These are phyloP conservation scores for Colletotrichum tanaceti DNA, from an alignment of 2,329 filamentous ascomycete species.

Conservation along the genomic window DNA sequence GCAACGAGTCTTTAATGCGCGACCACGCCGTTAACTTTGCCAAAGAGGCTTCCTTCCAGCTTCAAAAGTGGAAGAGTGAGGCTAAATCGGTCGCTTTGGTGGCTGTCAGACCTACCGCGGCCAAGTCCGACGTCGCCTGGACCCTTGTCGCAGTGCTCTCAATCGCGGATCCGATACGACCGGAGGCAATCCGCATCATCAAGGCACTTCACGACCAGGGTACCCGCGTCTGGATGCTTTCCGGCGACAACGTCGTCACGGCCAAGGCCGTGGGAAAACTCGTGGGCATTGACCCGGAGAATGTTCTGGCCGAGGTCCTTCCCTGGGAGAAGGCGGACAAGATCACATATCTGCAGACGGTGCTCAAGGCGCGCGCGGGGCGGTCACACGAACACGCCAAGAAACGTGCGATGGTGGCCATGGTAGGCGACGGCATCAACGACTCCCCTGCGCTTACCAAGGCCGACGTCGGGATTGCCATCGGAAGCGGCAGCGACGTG, in stretches of 20 bases:
- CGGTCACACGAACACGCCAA: constrained; percentile 43
- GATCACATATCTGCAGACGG: constrained; percentile 71
- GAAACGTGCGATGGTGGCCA: constrained; percentile 72
- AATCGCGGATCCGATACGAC: constrained; percentile 83
- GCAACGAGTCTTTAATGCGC: constrained; percentile 77
- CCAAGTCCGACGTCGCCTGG: constrained; percentile 50
- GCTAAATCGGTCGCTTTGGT: constrained; percentile 74
- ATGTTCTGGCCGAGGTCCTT: constrained; percentile 88
- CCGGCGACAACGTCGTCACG: constrained; percentile 89
- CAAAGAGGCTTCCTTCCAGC: constrained; percentile 47
- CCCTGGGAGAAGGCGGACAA: constrained; percentile 84
- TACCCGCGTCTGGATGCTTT: constrained; percentile 89
- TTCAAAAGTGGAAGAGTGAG: constrained; percentile 69
- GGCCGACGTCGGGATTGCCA: constrained; percentile 86
- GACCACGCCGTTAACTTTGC: constrained; percentile 59
- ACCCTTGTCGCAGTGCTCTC: constrained; percentile 74
- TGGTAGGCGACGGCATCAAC: constrained; percentile 92
- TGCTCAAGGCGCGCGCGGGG: constrained; percentile 53
- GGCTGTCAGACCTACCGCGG: constrained; percentile 54
- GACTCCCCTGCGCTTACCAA: constrained; percentile 84
- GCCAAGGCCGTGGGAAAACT: constrained; percentile 80
- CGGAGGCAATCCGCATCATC: constrained; percentile 76
- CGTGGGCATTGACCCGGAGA: constrained; percentile 77
- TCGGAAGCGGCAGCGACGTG: constrained; percentile 85
- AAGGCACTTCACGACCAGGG: constrained; percentile 71